Evolutionary conservation across 2,329 filamentous ascomycete species (phyloP).

Genomic region (Setomelanomma holmii): DNA sequence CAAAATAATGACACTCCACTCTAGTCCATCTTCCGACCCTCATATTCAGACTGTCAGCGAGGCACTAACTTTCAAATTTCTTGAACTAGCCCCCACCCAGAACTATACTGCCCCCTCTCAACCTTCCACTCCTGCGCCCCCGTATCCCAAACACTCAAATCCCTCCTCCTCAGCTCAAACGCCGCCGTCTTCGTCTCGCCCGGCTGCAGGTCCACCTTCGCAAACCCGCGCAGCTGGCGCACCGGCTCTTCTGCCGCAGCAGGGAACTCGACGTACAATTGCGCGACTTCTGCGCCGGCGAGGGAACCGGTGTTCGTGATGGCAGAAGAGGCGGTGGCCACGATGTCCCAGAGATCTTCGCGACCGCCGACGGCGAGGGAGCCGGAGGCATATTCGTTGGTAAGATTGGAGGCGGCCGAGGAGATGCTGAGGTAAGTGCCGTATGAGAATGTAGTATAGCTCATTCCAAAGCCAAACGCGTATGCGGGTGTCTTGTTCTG

Average conservation of each 20-base stretch:
- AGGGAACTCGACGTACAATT: conserved; percentile 70
- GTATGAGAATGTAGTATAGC: conserved; percentile 77
- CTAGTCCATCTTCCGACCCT: no score
- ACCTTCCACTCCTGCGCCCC: conserved; percentile 76
- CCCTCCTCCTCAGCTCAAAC: conserved; percentile 72
- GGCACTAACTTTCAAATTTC: neutral
- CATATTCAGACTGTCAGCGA: neutral
- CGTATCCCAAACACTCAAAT: conserved; percentile 84
- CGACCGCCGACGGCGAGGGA: conserved; percentile 25
- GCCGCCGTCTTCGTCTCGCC: conserved; percentile 69
- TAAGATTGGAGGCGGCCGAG: conserved; percentile 58
- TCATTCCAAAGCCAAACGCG: conserved; percentile 78
- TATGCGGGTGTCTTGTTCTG: conserved; percentile 69
- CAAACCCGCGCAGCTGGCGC: conserved; percentile 75
- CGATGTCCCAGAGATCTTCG: conserved; percentile 65
- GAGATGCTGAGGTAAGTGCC: conserved; percentile 38
- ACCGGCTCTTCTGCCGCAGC: conserved; percentile 59
- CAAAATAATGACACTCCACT: no score
- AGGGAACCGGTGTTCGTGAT: conserved; percentile 72
- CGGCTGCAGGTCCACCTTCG: conserved; percentile 71
- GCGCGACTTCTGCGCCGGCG: conserved; percentile 72
- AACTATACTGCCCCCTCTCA: conserved; percentile 26
- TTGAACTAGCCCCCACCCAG: conserved; percentile 24
- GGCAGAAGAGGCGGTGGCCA: conserved; percentile 69
- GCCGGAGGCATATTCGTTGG: conserved; percentile 58